A percentile compares a stretch with the other conserved stretches of the same genome.
Conservation (phyloP, 345 rosid genomes). For the Moricandia moricandioides region DNA sequence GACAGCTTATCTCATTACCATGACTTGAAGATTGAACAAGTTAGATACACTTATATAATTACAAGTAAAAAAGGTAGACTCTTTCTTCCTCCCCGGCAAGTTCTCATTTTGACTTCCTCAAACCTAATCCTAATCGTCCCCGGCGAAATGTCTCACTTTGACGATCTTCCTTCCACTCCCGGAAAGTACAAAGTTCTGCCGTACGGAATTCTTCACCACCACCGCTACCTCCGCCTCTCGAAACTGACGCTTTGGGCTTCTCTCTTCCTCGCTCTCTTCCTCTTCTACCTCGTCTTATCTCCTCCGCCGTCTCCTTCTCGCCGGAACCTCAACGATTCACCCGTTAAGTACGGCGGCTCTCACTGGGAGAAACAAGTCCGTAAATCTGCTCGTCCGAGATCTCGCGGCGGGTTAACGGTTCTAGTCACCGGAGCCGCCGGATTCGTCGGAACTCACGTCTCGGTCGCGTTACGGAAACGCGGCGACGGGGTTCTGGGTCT, state of each 20-base stretch:
- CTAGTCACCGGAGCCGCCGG: conserved; percentile 85
- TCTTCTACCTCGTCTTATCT: conserved; percentile 43
- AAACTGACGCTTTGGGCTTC: conserved; percentile 51
- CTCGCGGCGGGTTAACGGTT: conserved; percentile 45
- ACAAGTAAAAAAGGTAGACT: conserved; percentile 16
- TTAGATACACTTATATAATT: neutral
- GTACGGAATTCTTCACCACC: conserved; percentile 38
- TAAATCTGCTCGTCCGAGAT: conserved; percentile 49
- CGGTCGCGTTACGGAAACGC: conserved; percentile 53
- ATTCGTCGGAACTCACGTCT: conserved; percentile 68
- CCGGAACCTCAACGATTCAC: conserved; percentile 42
- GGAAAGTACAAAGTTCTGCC: conserved; percentile 49
- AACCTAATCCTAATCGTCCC: conserved; percentile 19
- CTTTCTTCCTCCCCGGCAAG: conserved; percentile 33
- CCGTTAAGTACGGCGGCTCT: conserved; percentile 40
- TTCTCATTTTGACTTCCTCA: conserved; percentile 32
- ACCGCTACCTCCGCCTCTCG: conserved; percentile 50
- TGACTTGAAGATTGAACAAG: conserved; percentile 7
- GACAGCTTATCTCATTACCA: conserved; percentile 17
- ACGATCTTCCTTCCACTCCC: conserved; percentile 53
- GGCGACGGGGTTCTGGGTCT: conserved; percentile 80
- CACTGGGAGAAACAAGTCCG: conserved; percentile 53
- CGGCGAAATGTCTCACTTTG: conserved; percentile 55
- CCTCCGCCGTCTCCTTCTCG: conserved; percentile 42
- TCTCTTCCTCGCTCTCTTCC: conserved; percentile 45